Conservation (phyloP, 441 rosid genomes). For the Pelargonium australe region DNA sequence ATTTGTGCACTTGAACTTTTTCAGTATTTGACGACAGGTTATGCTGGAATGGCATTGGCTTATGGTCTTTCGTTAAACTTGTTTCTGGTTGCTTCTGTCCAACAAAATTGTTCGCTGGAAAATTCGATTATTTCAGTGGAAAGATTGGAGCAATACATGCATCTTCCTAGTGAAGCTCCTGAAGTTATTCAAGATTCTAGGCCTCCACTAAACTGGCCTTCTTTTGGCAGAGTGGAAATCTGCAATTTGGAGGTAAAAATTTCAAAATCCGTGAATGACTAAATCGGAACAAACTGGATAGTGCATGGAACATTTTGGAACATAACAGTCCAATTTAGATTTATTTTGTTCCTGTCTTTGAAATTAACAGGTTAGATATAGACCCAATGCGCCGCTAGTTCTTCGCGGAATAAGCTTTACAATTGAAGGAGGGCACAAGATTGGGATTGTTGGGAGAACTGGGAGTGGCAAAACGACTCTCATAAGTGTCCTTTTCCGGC, state of each 20-base stretch:
- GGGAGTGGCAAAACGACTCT: conserved; percentile 36
- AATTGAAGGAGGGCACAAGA: conserved; percentile 28
- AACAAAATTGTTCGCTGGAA: conserved; percentile 22
- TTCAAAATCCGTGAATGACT: background rate
- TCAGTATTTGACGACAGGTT: conserved; percentile 24
- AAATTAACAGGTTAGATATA: conserved; percentile 26
- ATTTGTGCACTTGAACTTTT: background rate
- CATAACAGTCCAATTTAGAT: background rate
- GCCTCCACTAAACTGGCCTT: conserved; percentile 24
- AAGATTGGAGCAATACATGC: conserved; percentile 35
- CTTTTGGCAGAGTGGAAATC: conserved; percentile 27
- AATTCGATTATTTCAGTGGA: conserved; percentile 29
- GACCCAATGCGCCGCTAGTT: conserved; percentile 24
- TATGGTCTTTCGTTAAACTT: conserved; percentile 28
- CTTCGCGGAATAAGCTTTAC: conserved; percentile 33
- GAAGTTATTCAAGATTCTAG: conserved; percentile 19
- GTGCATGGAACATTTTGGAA: no score
- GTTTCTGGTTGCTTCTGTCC: conserved; percentile 13
- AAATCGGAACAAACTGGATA: no score
- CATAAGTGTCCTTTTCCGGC: conserved; percentile 30
- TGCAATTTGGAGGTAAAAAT: conserved; percentile 26
- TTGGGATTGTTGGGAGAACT: conserved; percentile 37
- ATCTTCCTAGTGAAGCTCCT: conserved; percentile 32
- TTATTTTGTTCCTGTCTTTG: no score
- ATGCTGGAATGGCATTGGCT: conserved; percentile 31